Percentiles rank a stretch among this genome's conserved stretches.
Evolutionary conservation across 805 yeast species (phyloP).

Genomic region (Brettanomyces naardenensis): DNA sequence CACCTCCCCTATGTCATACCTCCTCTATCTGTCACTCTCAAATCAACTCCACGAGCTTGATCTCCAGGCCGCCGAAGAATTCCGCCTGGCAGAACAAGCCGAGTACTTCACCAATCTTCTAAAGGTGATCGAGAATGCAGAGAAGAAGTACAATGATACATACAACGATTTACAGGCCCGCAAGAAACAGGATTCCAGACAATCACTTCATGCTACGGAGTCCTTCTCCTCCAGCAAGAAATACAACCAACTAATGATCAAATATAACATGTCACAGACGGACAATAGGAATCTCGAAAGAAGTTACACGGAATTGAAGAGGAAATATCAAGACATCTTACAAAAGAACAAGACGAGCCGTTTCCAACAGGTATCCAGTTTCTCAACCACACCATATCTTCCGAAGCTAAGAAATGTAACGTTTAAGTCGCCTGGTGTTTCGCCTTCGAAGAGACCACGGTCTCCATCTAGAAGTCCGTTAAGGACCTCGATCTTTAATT

Average conservation of each 20-base stretch:
- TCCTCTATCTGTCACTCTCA: no score
- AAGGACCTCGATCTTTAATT: background rate
- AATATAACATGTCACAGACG: constrained; percentile 3
- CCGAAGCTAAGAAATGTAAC: background rate
- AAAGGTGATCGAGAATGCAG: background rate
- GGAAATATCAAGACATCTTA: background rate
- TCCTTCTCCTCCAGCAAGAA: background rate
- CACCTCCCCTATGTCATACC: no score
- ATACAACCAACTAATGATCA: constrained; percentile 3
- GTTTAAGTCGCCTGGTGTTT: background rate
- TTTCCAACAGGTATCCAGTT: background rate
- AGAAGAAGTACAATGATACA: constrained; percentile 1
- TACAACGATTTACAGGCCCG: background rate
- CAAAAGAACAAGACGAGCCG: background rate
- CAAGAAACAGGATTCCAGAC: background rate
- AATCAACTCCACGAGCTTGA: background rate
- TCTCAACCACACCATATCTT: background rate
- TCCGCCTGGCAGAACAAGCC: background rate
- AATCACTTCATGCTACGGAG: background rate
- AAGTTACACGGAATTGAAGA: background rate
- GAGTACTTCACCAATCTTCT: background rate
- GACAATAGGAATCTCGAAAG: constrained; percentile 1
- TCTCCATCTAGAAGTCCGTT: background rate
- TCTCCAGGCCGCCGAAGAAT: background rate
- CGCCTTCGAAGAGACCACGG: background rate